These are phyloP conservation scores for Claviceps fusiformis DNA, from an alignment of 2,329 filamentous ascomycete species.

Conservation along the genomic window DNA sequence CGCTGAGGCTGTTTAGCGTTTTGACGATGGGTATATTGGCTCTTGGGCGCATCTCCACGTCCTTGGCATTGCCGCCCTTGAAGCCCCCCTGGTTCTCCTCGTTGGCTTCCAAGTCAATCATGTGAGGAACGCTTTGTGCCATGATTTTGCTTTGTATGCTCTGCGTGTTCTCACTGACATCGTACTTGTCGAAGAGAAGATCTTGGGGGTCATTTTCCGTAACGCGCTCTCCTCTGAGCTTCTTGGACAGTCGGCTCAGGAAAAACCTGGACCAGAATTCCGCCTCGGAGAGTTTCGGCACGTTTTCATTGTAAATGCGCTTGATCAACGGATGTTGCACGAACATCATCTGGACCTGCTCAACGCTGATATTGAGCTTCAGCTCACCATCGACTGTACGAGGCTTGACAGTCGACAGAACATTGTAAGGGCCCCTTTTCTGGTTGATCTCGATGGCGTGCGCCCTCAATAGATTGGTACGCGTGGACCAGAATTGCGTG, in stretches of 20 bases:
- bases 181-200: constrained; percentile 71
- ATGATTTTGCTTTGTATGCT: constrained; percentile 39
- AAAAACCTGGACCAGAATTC: constrained; percentile 95
- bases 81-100: constrained; percentile 86
- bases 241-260: constrained; percentile 78
- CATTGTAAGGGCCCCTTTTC: constrained; percentile 82
- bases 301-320: constrained; percentile 83
- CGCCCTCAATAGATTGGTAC: constrained; percentile 72
- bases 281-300: constrained; percentile 63
- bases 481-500: constrained; percentile 85
- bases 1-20: constrained; percentile 78
- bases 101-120: constrained; percentile 86
- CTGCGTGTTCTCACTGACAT: constrained; percentile 54
- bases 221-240: constrained; percentile 78
- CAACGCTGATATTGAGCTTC: constrained; percentile 73
- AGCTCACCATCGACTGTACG: constrained; percentile 36
- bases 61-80: constrained; percentile 69
- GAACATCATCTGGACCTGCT: constrained; percentile 89
- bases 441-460: constrained; percentile 84
- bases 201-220: constrained; percentile 65
- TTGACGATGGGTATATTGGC: constrained; percentile 77
- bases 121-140: constrained; percentile 62
- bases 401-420: constrained; percentile 78
- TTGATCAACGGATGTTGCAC: constrained; percentile 84
- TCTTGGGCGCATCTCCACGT: constrained; percentile 76